A percentile compares a stretch with the other conserved stretches of the same genome.
phyloP scores from a whole-genome alignment of 306 rosid genomes.

The Arachis hypogaea region DNA sequence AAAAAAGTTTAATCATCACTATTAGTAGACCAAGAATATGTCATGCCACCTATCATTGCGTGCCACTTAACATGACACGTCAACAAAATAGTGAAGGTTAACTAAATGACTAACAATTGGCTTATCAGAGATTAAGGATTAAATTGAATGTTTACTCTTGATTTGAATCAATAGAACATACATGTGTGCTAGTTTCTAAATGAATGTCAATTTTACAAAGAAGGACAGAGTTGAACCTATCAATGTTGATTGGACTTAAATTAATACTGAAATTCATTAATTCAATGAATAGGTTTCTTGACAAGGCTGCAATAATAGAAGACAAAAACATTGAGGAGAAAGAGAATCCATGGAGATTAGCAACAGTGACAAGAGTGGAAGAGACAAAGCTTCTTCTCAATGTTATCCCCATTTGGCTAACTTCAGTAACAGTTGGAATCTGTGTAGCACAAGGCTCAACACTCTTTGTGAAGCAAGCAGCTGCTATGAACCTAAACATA shows the following conservation, averaged over 20 bases:
- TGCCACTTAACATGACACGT: no score
- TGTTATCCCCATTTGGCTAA: slow-evolving; percentile 56
- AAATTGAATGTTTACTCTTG: no score
- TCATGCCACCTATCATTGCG: no score
- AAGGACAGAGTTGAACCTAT: neutral
- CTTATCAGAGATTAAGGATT: no score
- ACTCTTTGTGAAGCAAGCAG: slow-evolving; percentile 57
- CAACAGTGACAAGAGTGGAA: slow-evolving; percentile 56
- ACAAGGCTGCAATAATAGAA: slow-evolving; percentile 64
- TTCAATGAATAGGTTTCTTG: slow-evolving; percentile 49
- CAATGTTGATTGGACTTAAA: neutral
- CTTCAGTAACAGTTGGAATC: slow-evolving; percentile 46
- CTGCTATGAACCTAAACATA: slow-evolving; percentile 42
- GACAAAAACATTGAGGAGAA: slow-evolving; percentile 38
- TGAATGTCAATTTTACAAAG: neutral
- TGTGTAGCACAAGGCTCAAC: slow-evolving; percentile 46
- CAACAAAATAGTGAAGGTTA: no score
- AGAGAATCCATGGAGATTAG: slow-evolving; percentile 53
- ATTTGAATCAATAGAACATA: no score
- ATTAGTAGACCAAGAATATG: no score
- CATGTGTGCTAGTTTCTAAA: no score
- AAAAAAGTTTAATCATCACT: no score
- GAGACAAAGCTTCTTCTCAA: slow-evolving; percentile 55
- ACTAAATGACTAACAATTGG: no score
- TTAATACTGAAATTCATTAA: neutral